Base-by-base conservation (phyloP, 768 basidiomycete species). In the Cyathus striatus region DNA sequence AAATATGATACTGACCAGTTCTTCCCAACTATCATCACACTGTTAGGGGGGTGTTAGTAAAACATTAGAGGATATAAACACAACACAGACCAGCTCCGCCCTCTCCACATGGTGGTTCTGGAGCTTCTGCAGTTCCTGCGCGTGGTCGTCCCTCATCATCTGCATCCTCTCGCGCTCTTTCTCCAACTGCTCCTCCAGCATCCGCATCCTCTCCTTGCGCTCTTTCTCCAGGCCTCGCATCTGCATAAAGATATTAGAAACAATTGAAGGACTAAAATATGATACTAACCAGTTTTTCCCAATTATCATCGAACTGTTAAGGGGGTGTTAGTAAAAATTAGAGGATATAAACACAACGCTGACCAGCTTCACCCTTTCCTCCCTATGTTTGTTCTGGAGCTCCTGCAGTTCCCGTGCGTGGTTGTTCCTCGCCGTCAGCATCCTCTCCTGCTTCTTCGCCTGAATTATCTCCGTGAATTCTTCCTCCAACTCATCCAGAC, bases 341-440 rank as follows among this genome's bases (percentile, higher is more conserved):
- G n/a, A n/a, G n/a, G n/a, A n/a, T n/a, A n/a, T n/a, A n/a, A n/a
- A n/a, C n/a, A n/a, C n/a, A n/a, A n/a, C n/a, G n/a, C n/a, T n/a
- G 14, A n/a, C 35, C 35, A 3, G 14, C 35, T 37, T 10, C 35
- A 18, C 35, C 35, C 10, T 20, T 16, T 14, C 23, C 48, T 43
- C 49, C 55, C 30, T 61, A 62, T 38, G 58, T 60, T 42, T 62
- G 62, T 41, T 17, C 57, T 16, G 48, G 36, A 5, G 58, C 58
- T 52, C 57, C 58, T 41, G 48, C 51, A 1, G 52, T 51, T 21
- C 56, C 56, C 2, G 54, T 56, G 23, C 57, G 50, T 40, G 45
- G 49, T 23, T 32, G 48, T 10, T n/a, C n/a, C n/a, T 48, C 43
- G 27, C 46, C 36, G 16, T 45, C n/a, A 12, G 17, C 21, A 23